These are phyloP conservation scores for Elaeagnus macrophylla DNA, from an alignment of 306 rosid genomes.

Conservation along the genomic window DNA sequence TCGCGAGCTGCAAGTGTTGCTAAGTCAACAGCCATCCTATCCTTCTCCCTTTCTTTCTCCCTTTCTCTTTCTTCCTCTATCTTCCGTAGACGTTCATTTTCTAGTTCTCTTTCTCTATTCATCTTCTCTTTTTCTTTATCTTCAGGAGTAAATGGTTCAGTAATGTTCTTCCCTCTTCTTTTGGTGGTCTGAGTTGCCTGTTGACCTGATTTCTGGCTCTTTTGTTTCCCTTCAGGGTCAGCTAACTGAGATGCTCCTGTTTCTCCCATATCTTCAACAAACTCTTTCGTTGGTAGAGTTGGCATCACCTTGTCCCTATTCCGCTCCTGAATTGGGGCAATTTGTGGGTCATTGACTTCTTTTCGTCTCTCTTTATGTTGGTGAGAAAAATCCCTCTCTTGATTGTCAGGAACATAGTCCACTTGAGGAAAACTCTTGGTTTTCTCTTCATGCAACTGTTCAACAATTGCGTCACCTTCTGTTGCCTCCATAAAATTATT, in stretches of 20 bases:
- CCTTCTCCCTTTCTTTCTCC: slow-evolving; percentile 95
- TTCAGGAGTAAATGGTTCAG: slow-evolving; percentile 25
- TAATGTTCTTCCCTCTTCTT: slow-evolving; percentile 37
- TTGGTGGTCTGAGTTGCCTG: slow-evolving; percentile 31
- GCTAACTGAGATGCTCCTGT: slow-evolving; percentile 25
- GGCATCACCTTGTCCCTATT: slow-evolving; percentile 22
- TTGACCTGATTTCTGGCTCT: slow-evolving; percentile 30
- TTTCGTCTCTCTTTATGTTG: slow-evolving; percentile 36
- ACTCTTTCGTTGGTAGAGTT: slow-evolving; percentile 22
- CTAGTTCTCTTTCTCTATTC: slow-evolving; percentile 54
- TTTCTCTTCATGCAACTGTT: slow-evolving; percentile 22
- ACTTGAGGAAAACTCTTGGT: slow-evolving; percentile 22
- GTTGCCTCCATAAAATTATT: slow-evolving; percentile 25
- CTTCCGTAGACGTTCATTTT: slow-evolving; percentile 58
- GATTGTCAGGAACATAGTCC: slow-evolving; percentile 34
- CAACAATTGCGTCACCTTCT: slow-evolving; percentile 30
- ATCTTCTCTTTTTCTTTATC: slow-evolving; percentile 52
- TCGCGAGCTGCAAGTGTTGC: slow-evolving; percentile 73
- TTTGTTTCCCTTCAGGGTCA: slow-evolving; percentile 24
- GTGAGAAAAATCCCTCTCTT: slow-evolving; percentile 32
- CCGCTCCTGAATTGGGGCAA: slow-evolving; percentile 23
- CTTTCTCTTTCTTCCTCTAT: slow-evolving; percentile 83
- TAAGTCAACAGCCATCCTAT: slow-evolving; percentile 71
- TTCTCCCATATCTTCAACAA: slow-evolving; percentile 29
- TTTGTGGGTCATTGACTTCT: slow-evolving; percentile 23